Percentiles rank a stretch among this genome's conserved stretches.
Evolutionary conservation across 1,284 basidiomycete species (phyloP).

Genomic region (Boletus smithii): DNA sequence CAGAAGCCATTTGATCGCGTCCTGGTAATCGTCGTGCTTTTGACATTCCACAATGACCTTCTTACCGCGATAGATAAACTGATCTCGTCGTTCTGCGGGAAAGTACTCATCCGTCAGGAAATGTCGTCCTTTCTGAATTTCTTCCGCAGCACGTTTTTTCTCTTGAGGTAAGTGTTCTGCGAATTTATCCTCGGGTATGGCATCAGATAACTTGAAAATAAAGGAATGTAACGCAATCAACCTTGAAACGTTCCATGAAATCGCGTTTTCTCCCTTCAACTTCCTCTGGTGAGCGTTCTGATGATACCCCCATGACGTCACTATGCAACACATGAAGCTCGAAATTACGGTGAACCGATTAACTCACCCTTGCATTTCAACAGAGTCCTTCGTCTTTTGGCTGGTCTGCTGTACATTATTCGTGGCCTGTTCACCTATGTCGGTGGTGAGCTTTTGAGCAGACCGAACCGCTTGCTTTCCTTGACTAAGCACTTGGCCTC

Average conservation of each 20-base stretch:
- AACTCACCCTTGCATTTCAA: conserved; percentile 19
- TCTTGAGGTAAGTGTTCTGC: conserved; percentile 38
- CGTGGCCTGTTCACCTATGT: conserved; percentile 9
- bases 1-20: conserved; percentile 76
- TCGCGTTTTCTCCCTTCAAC: conserved; percentile 51
- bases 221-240: conserved; percentile 8
- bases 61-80: conserved; percentile 57
- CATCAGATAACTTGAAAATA: background rate
- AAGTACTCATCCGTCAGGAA: conserved; percentile 56
- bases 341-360: background rate
- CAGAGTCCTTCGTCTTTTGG: conserved; percentile 18
- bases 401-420: conserved; percentile 3
- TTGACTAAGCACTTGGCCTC: conserved; percentile 15
- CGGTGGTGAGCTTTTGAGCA: conserved; percentile 13
- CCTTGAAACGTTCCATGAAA: conserved; percentile 41
- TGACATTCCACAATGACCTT: conserved; percentile 85
- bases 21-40: conserved; percentile 88
- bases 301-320: background rate
- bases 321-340: conserved; percentile 6
- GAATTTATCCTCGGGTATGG: conserved; percentile 21
- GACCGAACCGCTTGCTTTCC: conserved; percentile 27
- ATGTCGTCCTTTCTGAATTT: conserved; percentile 40
- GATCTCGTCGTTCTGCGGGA: conserved; percentile 62
- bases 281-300: conserved; percentile 34
- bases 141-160: conserved; percentile 38